Evolutionary conservation across 495 filamentous ascomycete genomes (phyloP).

Genomic region (Talaromyces wortmannii): DNA sequence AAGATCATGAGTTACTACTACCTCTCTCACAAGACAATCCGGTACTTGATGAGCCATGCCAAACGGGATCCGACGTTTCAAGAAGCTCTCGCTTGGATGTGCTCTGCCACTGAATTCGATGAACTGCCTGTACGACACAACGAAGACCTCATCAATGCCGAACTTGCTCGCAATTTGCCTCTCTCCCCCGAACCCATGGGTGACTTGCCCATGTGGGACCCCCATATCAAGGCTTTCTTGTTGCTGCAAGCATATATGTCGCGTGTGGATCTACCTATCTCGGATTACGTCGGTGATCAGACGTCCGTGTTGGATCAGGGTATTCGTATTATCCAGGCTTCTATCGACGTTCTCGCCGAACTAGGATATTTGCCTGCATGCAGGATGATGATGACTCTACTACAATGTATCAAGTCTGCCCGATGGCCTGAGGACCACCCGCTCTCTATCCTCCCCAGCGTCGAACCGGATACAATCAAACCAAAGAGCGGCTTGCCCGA

Average conservation of each 20-base stretch:
- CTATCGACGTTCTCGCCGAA: constrained; percentile 92
- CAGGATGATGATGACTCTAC: constrained; percentile 71
- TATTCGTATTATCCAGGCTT: constrained; percentile 88
- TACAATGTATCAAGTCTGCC: constrained; percentile 88
- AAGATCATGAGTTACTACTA: constrained; percentile 99
- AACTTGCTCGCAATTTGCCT: constrained; percentile 76
- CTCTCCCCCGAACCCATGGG: constrained; percentile 59
- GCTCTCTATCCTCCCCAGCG: constrained; percentile 75
- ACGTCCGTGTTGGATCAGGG: constrained; percentile 86
- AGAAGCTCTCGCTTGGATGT: constrained; percentile 92
- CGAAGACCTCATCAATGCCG: constrained; percentile 95
- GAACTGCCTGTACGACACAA: constrained; percentile 98
- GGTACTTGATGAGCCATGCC: constrained; percentile 68
- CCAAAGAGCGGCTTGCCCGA: constrained; percentile 16
- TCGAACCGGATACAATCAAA: constrained; percentile 39
- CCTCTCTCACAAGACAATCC: constrained; percentile 90
- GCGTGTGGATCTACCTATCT: constrained; percentile 84
- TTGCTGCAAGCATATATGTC: constrained; percentile 93
- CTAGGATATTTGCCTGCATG: constrained; percentile 70
- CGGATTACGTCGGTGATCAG: constrained; percentile 95
- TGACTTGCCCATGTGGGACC: constrained; percentile 89
- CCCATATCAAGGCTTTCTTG: constrained; percentile 94
- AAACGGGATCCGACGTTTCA: constrained; percentile 72
- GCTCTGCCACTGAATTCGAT: constrained; percentile 87
- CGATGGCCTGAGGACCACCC: constrained; percentile 83